phyloP scores from a whole-genome alignment of 768 basidiomycete genomes.

The Amanita molliuscula region DNA sequence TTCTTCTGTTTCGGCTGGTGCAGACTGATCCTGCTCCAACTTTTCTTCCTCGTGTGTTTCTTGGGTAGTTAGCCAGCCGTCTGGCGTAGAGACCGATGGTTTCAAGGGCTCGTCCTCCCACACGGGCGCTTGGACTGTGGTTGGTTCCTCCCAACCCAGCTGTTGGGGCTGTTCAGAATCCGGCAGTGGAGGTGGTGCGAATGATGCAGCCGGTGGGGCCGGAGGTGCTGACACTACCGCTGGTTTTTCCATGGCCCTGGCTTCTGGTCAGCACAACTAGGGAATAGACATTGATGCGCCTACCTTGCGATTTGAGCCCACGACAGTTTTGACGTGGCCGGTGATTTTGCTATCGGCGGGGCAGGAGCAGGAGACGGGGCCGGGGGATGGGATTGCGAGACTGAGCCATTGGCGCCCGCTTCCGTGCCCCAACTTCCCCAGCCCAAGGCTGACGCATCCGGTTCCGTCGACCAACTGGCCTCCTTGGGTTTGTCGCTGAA shows the following conservation, averaged over 20 bases:
- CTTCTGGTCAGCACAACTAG: neutral
- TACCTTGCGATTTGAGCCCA: constrained; percentile 83
- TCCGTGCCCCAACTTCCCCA: constrained; percentile 25
- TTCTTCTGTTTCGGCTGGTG: constrained; percentile 9
- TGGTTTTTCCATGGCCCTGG: constrained; percentile 59
- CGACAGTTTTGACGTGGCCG: constrained; percentile 68
- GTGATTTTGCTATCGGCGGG: constrained; percentile 38
- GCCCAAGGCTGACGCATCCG: constrained; percentile 23
- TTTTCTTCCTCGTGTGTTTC: constrained; percentile 12
- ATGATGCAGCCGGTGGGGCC: constrained; percentile 22
- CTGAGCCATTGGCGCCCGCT: constrained; percentile 27
- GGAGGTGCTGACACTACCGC: constrained; percentile 27
- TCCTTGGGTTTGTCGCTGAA: constrained; percentile 20
- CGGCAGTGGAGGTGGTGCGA: neutral
- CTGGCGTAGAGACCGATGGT: constrained; percentile 18
- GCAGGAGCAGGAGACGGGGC: neutral
- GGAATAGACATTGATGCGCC: neutral
- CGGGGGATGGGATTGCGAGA: constrained; percentile 17
- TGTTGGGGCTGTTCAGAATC: constrained; percentile 19
- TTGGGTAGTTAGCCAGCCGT: constrained; percentile 23
- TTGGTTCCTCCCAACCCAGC: constrained; percentile 63
- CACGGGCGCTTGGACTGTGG: constrained; percentile 52
- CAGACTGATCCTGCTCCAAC: constrained; percentile 10
- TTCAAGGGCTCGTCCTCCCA: constrained; percentile 63
- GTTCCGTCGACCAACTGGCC: constrained; percentile 20